Evolutionary conservation across 768 basidiomycete genomes (phyloP).

Genomic region (Amanita inopinata): DNA sequence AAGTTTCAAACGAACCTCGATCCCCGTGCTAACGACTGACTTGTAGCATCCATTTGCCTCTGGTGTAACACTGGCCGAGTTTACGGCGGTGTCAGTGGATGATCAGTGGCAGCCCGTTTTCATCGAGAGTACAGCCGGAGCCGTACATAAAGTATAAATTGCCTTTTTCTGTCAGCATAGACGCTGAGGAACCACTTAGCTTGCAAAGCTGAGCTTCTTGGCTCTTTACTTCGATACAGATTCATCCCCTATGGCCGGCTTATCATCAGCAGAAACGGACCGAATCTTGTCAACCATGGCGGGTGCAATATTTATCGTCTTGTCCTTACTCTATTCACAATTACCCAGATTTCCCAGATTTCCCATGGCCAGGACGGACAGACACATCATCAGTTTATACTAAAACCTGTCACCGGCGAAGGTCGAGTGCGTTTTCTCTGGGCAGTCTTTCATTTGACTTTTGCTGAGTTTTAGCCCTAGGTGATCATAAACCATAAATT

Average conservation of each 20-base stretch:
- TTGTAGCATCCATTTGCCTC: slow-evolving; percentile 87
- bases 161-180: neutral
- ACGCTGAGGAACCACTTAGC: slow-evolving; percentile 29
- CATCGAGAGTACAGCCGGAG: slow-evolving; percentile 79
- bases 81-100: slow-evolving; percentile 85
- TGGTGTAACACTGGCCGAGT: slow-evolving; percentile 80
- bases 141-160: slow-evolving; percentile 73
- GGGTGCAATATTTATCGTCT: slow-evolving; percentile 9
- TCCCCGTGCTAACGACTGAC: slow-evolving; percentile 1
- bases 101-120: slow-evolving; percentile 84
- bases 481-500: slow-evolving; percentile 75
- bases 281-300: slow-evolving; percentile 72
- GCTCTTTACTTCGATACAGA: slow-evolving; percentile 96
- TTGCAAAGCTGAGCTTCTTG: slow-evolving; percentile 79
- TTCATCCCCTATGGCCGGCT: slow-evolving; percentile 64
- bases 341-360: slow-evolving; percentile 23
- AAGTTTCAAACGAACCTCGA: slow-evolving; percentile 20
- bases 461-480: slow-evolving; percentile 25
- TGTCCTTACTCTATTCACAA: neutral
- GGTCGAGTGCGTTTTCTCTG: slow-evolving; percentile 52
- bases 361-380: slow-evolving; percentile 36
- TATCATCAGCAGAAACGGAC: slow-evolving; percentile 54
- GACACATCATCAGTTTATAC: slow-evolving; percentile 79
- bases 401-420: slow-evolving; percentile 93
- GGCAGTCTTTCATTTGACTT: slow-evolving; percentile 5